phyloP scores from a whole-genome alignment of 805 yeast species.

The Suhomyces canberraensis region DNA sequence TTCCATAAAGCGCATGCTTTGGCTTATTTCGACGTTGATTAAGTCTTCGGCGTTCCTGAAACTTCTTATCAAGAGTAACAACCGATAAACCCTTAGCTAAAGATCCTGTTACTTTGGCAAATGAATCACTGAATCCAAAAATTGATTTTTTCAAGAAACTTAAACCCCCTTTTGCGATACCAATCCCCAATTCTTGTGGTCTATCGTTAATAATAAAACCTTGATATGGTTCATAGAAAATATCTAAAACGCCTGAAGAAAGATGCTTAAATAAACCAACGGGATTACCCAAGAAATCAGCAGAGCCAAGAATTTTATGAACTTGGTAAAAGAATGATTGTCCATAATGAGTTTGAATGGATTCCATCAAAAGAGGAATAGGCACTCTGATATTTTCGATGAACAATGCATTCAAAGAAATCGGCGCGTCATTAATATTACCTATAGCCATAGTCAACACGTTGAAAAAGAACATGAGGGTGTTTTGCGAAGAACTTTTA shows the following conservation, averaged over 20 bases:
- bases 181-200: slow-evolving; percentile 94
- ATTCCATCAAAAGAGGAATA: slow-evolving; percentile 62
- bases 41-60: slow-evolving; percentile 76
- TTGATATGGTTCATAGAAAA: slow-evolving; percentile 95
- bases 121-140: slow-evolving; percentile 90
- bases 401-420: slow-evolving; percentile 78
- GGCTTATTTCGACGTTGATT: slow-evolving; percentile 77
- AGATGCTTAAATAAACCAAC: slow-evolving; percentile 92
- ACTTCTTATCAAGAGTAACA: slow-evolving; percentile 81
- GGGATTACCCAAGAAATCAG: slow-evolving; percentile 95
- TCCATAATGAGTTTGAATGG: slow-evolving; percentile 79
- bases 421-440: slow-evolving; percentile 95
- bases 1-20: slow-evolving; percentile 78
- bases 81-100: slow-evolving; percentile 91
- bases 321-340: slow-evolving; percentile 90
- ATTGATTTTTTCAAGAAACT: slow-evolving; percentile 93
- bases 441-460: slow-evolving; percentile 95
- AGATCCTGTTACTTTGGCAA: slow-evolving; percentile 90
- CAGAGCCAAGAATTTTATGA: slow-evolving; percentile 91
- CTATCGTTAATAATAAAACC: slow-evolving; percentile 92
- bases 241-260: slow-evolving; percentile 93
- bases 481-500: slow-evolving; percentile 53
- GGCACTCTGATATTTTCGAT: slow-evolving; percentile 91
- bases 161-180: slow-evolving; percentile 92
- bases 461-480: slow-evolving; percentile 75